Evolutionary conservation across 768 basidiomycete species (phyloP).

Genomic region (Ramaria sp.): DNA sequence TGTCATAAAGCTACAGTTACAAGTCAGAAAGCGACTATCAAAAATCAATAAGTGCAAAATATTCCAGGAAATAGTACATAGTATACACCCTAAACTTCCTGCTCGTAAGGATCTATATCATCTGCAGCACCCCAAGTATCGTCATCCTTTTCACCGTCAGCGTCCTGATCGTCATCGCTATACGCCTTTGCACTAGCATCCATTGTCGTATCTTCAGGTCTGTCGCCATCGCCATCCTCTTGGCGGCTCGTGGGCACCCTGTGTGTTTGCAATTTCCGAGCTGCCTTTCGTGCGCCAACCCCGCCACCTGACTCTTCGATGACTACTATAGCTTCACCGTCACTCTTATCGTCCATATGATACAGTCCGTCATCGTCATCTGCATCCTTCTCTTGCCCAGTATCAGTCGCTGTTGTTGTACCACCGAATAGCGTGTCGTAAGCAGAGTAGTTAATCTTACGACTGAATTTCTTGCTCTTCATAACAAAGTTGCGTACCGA

Average conservation of each 20-base stretch:
- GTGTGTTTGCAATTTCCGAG: background rate
- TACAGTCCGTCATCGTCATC: constrained; percentile 31
- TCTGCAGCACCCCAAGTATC: constrained; percentile 13
- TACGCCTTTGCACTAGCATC: constrained; percentile 16
- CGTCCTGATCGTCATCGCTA: constrained; percentile 22
- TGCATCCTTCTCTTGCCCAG: constrained; percentile 35
- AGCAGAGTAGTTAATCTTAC: constrained; percentile 89
- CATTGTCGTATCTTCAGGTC: background rate
- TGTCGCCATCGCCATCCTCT: constrained; percentile 23
- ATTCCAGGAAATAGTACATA: too few relatives aligned
- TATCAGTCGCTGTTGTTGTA: constrained; percentile 1
- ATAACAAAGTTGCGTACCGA: constrained; percentile 68
- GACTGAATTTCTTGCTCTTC: constrained; percentile 78
- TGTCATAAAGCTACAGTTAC: too few relatives aligned
- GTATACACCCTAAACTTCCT: constrained; percentile 55
- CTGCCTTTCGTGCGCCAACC: constrained; percentile 9
- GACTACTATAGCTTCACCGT: constrained; percentile 27
- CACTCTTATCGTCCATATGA: constrained; percentile 36
- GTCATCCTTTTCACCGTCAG: constrained; percentile 30
- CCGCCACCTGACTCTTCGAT: constrained; percentile 31
- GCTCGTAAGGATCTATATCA: constrained; percentile 53
- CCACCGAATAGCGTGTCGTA: constrained; percentile 47
- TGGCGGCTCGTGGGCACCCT: constrained; percentile 9
- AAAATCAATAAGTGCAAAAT: too few relatives aligned
- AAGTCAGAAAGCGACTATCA: too few relatives aligned